Base-by-base conservation (phyloP, 2,329 filamentous ascomycete species). In the Fusarium cyanostomum region DNA sequence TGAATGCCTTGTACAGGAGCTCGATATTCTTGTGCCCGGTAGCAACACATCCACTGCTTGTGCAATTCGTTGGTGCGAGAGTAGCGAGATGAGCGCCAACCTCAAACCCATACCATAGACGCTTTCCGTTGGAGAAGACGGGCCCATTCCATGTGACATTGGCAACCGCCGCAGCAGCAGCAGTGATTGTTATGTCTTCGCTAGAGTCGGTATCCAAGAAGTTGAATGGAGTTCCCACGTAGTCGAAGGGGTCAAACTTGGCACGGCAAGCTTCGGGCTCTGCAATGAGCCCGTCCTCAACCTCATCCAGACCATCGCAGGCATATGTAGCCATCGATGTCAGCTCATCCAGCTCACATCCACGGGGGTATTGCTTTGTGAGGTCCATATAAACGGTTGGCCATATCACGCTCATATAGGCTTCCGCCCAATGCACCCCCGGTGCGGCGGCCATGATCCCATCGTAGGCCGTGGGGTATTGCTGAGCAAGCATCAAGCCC, bases 301-400 rank as follows among this genome's bases (percentile, higher is more conserved):
- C 60, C 12, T 70, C 67, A 37, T 72, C 70, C 3, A 64, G 35
- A 3, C 41, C 57, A 16, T 72, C 71, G 30, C 71, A 72, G 7
- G 28, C 43, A 2, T 21, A 26, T 1, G 46, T 42, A 0, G 64
- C 61, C 10, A 49, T 35, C 4, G 27, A 9, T 2, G 45, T 49
- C 6, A 67, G 16, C 4, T 51, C 28, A 9, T 35, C 41, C 4
- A 67, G 49, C 26, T 67, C 61, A 16, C 64, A 65, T 1, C 41
- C 39, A 3, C 44, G 16, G 1, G 58, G 64, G 18, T 57, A 59
- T 4, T 56, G 24, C 2, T 26, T 42, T 6, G 45, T 41, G 10
- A 45, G n/a, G 5, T 56, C 43, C 54, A 64, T 62, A 7, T 52
- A 26, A 11, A 53, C 24, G 1, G 50, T 49, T 5, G 61, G 58